A percentile compares a stretch with the other conserved stretches of the same genome.
Evolutionary conservation across 1,139 yeast genomes (phyloP).

Genomic region (Hemisphaericaspora xylofermentans): DNA sequence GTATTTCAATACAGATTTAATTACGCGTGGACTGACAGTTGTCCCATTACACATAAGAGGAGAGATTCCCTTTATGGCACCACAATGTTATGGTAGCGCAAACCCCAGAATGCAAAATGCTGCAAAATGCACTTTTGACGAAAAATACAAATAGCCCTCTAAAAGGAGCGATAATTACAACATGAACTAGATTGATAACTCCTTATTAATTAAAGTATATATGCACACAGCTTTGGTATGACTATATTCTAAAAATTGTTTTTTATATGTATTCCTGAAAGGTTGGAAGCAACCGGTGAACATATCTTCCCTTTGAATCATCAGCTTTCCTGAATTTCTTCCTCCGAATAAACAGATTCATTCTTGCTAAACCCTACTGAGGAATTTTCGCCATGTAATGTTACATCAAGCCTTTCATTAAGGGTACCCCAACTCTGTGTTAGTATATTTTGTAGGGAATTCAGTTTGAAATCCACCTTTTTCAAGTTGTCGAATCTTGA

Average conservation of each 20-base stretch:
- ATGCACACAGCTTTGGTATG: no score
- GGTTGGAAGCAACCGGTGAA: no score
- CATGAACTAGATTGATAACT: no score
- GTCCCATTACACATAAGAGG: not conserved
- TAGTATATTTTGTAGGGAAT: not conserved
- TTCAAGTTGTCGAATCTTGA: not conserved
- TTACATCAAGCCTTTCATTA: no score
- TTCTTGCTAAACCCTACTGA: not conserved
- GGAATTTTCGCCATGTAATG: not conserved
- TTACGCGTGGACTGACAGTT: not conserved
- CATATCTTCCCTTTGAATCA: no score
- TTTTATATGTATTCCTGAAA: no score
- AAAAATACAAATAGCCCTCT: no score
- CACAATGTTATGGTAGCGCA: constrained; percentile 3
- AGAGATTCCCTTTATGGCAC: not conserved
- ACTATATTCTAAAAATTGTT: no score
- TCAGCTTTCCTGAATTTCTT: not conserved
- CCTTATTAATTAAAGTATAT: no score
- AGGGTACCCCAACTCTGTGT: no score
- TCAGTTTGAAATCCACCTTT: not conserved
- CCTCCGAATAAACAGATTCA: not conserved
- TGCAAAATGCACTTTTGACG: no score
- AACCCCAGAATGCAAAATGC: not conserved
- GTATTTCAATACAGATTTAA: not conserved
- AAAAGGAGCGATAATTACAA: no score